phyloP scores from a whole-genome alignment of 176 grass and related monocot genomes.

The Coix lacrymajobi region DNA sequence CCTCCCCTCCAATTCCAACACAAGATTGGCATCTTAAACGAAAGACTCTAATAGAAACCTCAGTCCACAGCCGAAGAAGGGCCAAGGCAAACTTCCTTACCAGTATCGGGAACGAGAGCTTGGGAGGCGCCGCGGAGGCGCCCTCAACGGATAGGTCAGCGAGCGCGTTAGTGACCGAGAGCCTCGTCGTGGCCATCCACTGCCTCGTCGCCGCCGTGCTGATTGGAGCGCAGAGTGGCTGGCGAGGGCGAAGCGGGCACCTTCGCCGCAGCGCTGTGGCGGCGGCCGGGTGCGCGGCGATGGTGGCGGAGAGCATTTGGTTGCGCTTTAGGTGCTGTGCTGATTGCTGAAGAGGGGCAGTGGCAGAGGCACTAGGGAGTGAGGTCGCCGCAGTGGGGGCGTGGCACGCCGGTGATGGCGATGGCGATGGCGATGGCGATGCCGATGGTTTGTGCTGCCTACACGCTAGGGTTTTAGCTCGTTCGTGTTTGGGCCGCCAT shows the following conservation, averaged over 20 bases:
- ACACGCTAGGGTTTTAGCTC: not conserved
- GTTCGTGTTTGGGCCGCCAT: not conserved
- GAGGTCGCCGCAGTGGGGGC: not conserved
- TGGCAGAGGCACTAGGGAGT: not conserved
- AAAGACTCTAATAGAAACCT: not conserved
- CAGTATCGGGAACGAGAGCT: conserved; percentile 42
- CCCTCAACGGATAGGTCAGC: not conserved
- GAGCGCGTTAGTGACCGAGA: conserved; percentile 16
- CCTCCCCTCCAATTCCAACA: not conserved
- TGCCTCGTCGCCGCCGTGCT: not conserved
- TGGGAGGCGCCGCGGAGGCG: not conserved
- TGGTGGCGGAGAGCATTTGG: conserved; percentile 23
- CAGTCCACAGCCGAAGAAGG: not conserved
- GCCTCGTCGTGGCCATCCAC: not conserved
- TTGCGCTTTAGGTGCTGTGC: not conserved
- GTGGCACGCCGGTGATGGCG: not conserved
- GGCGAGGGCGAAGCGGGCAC: not conserved
- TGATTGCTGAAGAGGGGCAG: not conserved
- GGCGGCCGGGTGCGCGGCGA: not conserved
- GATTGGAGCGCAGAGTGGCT: not conserved
- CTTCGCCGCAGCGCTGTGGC: not conserved
- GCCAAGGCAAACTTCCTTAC: not conserved
- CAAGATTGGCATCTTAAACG: not conserved
- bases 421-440: too few species aligned
- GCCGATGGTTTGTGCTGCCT: not conserved